These are phyloP conservation scores for Phialophora macrospora DNA, from an alignment of 2,329 filamentous ascomycete species.

Conservation along the genomic window DNA sequence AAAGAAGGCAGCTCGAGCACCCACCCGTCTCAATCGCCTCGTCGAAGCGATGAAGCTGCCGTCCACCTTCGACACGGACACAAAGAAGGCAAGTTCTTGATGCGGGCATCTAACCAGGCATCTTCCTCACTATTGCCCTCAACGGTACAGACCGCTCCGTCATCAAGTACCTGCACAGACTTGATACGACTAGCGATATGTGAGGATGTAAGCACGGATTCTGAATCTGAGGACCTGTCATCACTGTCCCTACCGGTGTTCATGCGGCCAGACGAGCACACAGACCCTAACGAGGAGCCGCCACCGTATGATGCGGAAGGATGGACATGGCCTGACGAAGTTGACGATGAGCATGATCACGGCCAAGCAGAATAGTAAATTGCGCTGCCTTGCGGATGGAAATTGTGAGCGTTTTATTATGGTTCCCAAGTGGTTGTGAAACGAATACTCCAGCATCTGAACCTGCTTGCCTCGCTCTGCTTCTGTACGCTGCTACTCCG, in stretches of 20 bases:
- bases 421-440: neutral
- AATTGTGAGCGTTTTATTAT: neutral
- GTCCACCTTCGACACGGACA: neutral
- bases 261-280: neutral
- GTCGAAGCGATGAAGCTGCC: neutral
- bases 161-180: neutral
- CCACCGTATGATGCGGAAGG: constrained; percentile 30
- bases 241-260: neutral
- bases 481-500: neutral
- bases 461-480: neutral
- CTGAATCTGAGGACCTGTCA: neutral
- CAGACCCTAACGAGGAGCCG: constrained; percentile 19
- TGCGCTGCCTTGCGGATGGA: neutral
- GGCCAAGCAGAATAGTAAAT: neutral
- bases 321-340: constrained; percentile 25
- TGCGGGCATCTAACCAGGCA: neutral
- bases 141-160: neutral
- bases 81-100: neutral
- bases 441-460: neutral
- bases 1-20: neutral
- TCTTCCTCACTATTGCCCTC: neutral
- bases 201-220: neutral
- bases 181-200: neutral
- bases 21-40: too few species aligned
- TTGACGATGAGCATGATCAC: neutral